These are phyloP conservation scores for Pseudomicrostroma phylloplanum DNA, from an alignment of 1,284 basidiomycete genomes.

Conservation along the genomic window DNA sequence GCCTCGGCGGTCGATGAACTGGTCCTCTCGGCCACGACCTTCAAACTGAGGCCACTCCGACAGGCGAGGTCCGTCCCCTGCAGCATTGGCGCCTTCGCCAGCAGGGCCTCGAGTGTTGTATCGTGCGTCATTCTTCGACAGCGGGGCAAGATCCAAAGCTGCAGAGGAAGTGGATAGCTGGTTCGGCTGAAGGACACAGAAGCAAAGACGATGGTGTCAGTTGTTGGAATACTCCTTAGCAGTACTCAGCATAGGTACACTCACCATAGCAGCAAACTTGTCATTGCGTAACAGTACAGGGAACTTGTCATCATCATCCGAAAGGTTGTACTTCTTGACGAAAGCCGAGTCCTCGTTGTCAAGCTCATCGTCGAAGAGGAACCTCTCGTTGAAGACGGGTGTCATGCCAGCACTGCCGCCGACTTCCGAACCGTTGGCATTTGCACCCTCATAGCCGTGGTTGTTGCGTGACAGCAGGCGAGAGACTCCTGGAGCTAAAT, in stretches of 20 bases:
- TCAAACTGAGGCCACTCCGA: conserved; percentile 91
- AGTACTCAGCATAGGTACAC: conserved; percentile 23
- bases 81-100: conserved; percentile 55
- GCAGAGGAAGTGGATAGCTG: conserved; percentile 82
- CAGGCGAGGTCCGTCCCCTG: conserved; percentile 62
- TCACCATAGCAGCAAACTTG: conserved; percentile 61
- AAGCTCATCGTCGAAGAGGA: conserved; percentile 47
- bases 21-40: conserved; percentile 53
- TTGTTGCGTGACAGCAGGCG: conserved; percentile 13
- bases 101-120: conserved; percentile 54
- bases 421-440: conserved; percentile 8
- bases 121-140: conserved; percentile 72
- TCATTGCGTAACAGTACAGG: conserved; percentile 55
- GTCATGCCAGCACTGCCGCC: conserved; percentile 22
- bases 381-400: conserved; percentile 44
- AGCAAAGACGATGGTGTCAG: too few species aligned
- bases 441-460: conserved; percentile 13
- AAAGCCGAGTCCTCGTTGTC: conserved; percentile 47
- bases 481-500: conserved; percentile 5
- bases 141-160: conserved; percentile 82
- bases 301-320: conserved; percentile 58
- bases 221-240: not conserved
- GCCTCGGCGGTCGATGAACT: conserved; percentile 8
- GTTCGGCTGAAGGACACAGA: conserved; percentile 7
- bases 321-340: conserved; percentile 48